Percentiles rank a stretch among this genome's conserved stretches.
phyloP scores from a whole-genome alignment of 2,329 filamentous ascomycete genomes.

The Penicillium glabrum region DNA sequence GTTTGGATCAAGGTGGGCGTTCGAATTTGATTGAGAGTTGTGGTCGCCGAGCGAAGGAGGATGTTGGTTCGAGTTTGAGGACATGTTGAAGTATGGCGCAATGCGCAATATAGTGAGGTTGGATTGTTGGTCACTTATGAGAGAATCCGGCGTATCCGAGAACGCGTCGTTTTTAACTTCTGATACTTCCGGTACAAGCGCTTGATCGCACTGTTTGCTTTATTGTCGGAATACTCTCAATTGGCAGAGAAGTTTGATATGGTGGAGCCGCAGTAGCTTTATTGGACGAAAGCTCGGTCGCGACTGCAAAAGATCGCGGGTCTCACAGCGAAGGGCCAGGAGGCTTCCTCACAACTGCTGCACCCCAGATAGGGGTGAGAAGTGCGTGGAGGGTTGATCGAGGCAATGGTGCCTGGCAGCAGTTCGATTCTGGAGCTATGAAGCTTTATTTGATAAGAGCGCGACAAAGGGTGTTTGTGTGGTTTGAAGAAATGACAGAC shows the following conservation, averaged over 20 bases:
- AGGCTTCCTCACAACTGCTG: conserved; percentile 2
- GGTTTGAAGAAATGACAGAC: conserved; percentile 43
- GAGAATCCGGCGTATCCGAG: neutral
- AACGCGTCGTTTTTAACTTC: neutral
- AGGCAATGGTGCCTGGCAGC: neutral
- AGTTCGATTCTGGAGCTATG: neutral
- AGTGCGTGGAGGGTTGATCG: conserved; percentile 7
- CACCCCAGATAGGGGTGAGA: conserved; percentile 15
- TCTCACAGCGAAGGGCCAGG: neutral
- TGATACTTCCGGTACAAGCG: neutral
- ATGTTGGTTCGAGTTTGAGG: conserved; percentile 32
- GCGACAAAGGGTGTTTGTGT: conserved; percentile 36
- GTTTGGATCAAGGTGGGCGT: conserved; percentile 32
- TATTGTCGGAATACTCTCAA: neutral
- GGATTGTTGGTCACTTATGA: neutral
- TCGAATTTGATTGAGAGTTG: conserved; percentile 22
- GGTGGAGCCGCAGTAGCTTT: neutral
- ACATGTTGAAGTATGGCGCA: conserved; percentile 21
- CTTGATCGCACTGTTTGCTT: neutral
- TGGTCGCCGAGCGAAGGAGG: conserved; percentile 29
- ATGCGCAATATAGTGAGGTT: neutral
- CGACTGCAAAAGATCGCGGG: neutral
- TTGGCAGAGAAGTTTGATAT: neutral
- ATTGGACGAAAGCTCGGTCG: neutral
- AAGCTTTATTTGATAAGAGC: conserved; percentile 27